phyloP scores from a whole-genome alignment of 2,329 filamentous ascomycete genomes.

The Diaporthe caulivora region DNA sequence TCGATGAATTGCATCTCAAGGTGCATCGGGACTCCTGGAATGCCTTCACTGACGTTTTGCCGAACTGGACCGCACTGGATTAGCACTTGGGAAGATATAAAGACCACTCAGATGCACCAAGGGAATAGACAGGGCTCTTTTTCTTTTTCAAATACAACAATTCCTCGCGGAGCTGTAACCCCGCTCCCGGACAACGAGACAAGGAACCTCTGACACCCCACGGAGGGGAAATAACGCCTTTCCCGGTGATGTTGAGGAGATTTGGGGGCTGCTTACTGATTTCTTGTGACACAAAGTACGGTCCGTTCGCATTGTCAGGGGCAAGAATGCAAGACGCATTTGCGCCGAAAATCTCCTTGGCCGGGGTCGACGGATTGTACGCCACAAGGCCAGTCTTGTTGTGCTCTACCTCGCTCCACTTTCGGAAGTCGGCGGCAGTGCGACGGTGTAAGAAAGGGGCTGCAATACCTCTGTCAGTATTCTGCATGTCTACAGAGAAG shows the following conservation, averaged over 20 bases:
- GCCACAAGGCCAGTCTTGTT: conserved; percentile 51
- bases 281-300: conserved; percentile 53
- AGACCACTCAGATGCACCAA: too few species aligned
- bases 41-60: conserved; percentile 54
- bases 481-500: background rate
- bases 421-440: conserved; percentile 50
- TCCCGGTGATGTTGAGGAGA: too few species aligned
- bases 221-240: background rate
- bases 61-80: conserved; percentile 53
- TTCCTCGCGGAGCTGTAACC: background rate
- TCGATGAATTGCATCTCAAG: conserved; percentile 61
- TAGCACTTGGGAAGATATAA: conserved; percentile 18
- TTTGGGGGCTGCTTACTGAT: background rate
- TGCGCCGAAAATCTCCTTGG: conserved; percentile 51
- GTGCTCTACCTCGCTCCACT: conserved; percentile 54
- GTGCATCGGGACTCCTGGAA: conserved; percentile 55
- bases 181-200: background rate
- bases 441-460: conserved; percentile 50
- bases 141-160: background rate
- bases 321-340: conserved; percentile 58
- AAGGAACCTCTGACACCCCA: background rate
- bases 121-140: too few species aligned
- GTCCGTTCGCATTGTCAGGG: conserved; percentile 57
- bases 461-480: conserved; percentile 29
- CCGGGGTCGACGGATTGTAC: conserved; percentile 48